Percentiles rank a stretch among this genome's conserved stretches.
Evolutionary conservation across 1,284 basidiomycete species (phyloP).

Genomic region (Sporisorium exsertum): DNA sequence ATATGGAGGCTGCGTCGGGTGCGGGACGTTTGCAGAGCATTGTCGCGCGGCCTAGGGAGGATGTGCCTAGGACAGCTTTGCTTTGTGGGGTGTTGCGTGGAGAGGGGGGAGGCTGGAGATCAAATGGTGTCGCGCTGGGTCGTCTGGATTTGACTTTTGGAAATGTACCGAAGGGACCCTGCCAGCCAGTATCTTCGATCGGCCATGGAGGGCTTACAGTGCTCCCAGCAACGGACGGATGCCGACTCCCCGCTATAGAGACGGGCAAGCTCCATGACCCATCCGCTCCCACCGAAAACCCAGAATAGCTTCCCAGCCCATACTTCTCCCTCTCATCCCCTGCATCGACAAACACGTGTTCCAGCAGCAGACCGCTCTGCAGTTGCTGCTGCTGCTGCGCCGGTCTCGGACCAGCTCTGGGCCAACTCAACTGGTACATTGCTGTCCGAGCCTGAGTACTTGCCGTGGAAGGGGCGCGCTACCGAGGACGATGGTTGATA

Average conservation of each 20-base stretch:
- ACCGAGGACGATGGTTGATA: constrained; percentile 34
- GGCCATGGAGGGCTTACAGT: not conserved
- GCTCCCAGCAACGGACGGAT: not conserved
- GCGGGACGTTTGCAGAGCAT: not conserved
- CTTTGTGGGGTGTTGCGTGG: not conserved
- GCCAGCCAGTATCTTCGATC: not conserved
- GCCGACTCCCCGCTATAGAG: constrained; percentile 1
- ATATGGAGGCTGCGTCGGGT: constrained; percentile 20
- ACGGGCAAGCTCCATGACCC: not conserved
- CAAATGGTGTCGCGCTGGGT: constrained; percentile 23
- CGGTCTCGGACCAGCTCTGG: constrained; percentile 8
- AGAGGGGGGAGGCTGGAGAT: too few relatives aligned
- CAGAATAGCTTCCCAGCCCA: constrained; percentile 3
- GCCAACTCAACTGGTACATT: constrained; percentile 33
- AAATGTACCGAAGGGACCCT: constrained; percentile 11
- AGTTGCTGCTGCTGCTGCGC: not conserved
- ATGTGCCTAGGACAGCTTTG: not conserved
- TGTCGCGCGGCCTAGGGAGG: constrained; percentile 18
- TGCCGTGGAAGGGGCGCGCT: not conserved
- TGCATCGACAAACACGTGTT: constrained; percentile 41
- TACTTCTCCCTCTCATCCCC: constrained; percentile 11
- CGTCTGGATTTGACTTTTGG: constrained; percentile 9
- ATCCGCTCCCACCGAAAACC: not conserved
- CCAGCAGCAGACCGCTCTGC: constrained; percentile 20
- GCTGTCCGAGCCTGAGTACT: not conserved